phyloP scores from a whole-genome alignment of 1,139 yeast genomes.

The Spathaspora jeffriesii region DNA sequence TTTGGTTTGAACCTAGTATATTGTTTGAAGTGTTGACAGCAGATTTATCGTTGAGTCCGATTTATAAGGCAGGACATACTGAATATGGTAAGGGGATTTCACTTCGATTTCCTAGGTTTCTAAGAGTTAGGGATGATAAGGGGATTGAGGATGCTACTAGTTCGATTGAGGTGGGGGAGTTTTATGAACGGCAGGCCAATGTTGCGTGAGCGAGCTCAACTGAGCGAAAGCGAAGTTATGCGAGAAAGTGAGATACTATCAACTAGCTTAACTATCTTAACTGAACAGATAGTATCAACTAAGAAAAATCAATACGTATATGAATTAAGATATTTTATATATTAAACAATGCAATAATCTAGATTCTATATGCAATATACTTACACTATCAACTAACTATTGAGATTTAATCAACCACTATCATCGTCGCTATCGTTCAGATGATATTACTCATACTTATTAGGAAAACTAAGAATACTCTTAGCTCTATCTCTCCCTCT shows the following conservation, averaged over 20 bases:
- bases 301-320: no score
- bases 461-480: slow-evolving; percentile 43
- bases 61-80: slow-evolving; percentile 84
- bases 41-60: slow-evolving; percentile 88
- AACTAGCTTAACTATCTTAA: no score
- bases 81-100: slow-evolving; percentile 87
- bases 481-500: slow-evolving; percentile 32
- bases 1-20: slow-evolving; percentile 91
- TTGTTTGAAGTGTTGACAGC: slow-evolving; percentile 95
- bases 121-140: slow-evolving; percentile 87
- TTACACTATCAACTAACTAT: no score
- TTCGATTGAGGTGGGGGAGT: slow-evolving; percentile 87
- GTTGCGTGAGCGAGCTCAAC: no score
- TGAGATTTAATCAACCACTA: no score
- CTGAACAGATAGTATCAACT: no score
- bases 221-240: no score
- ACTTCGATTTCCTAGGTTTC: slow-evolving; percentile 86
- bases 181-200: slow-evolving; percentile 76
- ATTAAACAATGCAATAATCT: background rate
- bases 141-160: slow-evolving; percentile 87
- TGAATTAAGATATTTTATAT: no score
- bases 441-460: slow-evolving; percentile 31
- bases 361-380: background rate
- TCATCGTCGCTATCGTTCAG: no score
- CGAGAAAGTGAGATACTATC: no score